Evolutionary conservation across 345 rosid genomes (phyloP).

Genomic region (Eucalyptus globulus): DNA sequence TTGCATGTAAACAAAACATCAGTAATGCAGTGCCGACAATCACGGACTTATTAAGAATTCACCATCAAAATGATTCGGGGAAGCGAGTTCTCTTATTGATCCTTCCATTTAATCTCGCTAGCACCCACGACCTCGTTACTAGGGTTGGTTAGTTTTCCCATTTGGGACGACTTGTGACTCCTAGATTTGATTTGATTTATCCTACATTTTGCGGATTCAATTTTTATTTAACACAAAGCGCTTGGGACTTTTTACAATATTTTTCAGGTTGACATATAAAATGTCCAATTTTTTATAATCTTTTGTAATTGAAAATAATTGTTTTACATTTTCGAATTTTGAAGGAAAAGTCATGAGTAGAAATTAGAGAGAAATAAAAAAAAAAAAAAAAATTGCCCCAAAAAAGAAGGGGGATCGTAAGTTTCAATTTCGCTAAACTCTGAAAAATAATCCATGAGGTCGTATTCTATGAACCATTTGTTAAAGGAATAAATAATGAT

Average conservation of each 20-base stretch:
- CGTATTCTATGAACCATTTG: not conserved
- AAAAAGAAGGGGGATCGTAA: not conserved
- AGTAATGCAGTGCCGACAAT: not conserved
- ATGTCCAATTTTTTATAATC: not conserved
- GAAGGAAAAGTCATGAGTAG: not conserved
- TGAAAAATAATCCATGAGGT: not conserved
- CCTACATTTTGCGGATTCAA: not conserved
- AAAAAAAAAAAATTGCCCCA: not conserved
- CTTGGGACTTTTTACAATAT: not conserved
- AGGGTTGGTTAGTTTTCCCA: not conserved
- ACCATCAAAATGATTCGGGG: not conserved
- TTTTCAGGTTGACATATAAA: not conserved
- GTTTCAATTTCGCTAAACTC: not conserved
- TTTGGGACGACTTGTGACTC: too few relatives aligned
- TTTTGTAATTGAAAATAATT: not conserved
- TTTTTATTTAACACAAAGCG: not conserved
- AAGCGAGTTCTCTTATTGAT: not conserved
- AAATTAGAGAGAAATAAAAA: not conserved
- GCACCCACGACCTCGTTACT: not conserved
- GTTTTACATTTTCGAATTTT: not conserved
- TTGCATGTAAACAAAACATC: not conserved
- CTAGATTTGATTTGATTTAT: not conserved
- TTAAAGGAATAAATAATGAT: not conserved
- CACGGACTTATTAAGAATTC: not conserved
- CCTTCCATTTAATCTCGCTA: not conserved